phyloP scores from a whole-genome alignment of 2,329 filamentous ascomycete genomes.

The Penicillium sp. region DNA sequence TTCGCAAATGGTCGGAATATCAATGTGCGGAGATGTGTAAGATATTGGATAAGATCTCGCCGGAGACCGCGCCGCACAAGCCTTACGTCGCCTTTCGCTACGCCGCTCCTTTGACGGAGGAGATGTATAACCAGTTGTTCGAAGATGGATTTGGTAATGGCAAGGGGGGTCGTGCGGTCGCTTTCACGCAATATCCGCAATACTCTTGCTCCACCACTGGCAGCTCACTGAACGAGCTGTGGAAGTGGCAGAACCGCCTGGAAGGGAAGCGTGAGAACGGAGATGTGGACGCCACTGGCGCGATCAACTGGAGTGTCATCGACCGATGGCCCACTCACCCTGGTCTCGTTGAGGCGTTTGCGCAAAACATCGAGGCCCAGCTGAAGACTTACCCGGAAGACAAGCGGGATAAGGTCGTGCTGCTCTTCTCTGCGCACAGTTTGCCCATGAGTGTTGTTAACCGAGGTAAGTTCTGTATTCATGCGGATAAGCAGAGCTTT shows the following conservation, averaged over 20 bases:
- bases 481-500: too few species aligned
- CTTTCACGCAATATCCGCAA: slow-evolving; percentile 97
- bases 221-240: slow-evolving; percentile 92
- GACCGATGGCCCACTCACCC: slow-evolving; percentile 94
- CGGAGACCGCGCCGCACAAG: slow-evolving; percentile 92
- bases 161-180: slow-evolving; percentile 87
- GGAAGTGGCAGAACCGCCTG: slow-evolving; percentile 88
- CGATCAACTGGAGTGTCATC: slow-evolving; percentile 95
- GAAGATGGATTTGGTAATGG: slow-evolving; percentile 88
- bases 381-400: slow-evolving; percentile 82
- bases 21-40: slow-evolving; percentile 97
- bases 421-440: slow-evolving; percentile 94
- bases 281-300: slow-evolving; percentile 59
- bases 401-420: slow-evolving; percentile 73
- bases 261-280: slow-evolving; percentile 70
- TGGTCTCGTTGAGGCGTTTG: slow-evolving; percentile 88
- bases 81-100: slow-evolving; percentile 98
- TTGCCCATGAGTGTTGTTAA: slow-evolving; percentile 98
- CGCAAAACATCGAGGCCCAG: slow-evolving; percentile 85
- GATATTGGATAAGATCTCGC: slow-evolving; percentile 84
- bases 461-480: slow-evolving; percentile 58
- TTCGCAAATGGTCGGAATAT: slow-evolving; percentile 96
- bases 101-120: slow-evolving; percentile 87
- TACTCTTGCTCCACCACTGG: slow-evolving; percentile 98
- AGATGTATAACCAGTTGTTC: slow-evolving; percentile 82